A percentile compares a stretch with the other conserved stretches of the same genome.
phyloP scores from a whole-genome alignment of 1,284 basidiomycete genomes.

The Grifola frondosa region DNA sequence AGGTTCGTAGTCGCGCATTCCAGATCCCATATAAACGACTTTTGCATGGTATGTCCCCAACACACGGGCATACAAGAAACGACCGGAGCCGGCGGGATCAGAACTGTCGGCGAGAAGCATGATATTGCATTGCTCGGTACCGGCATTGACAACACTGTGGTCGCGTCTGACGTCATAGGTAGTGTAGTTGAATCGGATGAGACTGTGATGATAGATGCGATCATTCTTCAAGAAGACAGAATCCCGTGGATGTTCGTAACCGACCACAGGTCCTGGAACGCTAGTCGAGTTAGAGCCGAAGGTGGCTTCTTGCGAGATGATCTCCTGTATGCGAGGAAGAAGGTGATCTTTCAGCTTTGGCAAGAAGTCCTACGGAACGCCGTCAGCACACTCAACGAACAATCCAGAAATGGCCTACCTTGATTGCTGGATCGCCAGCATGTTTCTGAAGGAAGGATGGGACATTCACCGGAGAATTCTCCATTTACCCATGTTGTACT shows the following conservation, averaged over 20 bases:
- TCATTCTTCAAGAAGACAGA: background rate
- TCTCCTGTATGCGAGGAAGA: background rate
- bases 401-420: background rate
- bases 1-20: constrained; percentile 4
- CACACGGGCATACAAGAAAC: constrained; percentile 13
- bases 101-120: background rate
- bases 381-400: no score
- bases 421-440: background rate
- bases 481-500: background rate
- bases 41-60: constrained; percentile 5
- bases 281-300: no score
- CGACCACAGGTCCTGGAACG: no score
- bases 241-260: no score
- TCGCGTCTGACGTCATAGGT: background rate
- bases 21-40: constrained; percentile 6
- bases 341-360: background rate
- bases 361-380: background rate
- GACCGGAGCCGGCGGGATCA: background rate
- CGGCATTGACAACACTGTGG: background rate
- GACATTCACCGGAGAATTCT: background rate
- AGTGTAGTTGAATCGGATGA: background rate
- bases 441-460: background rate
- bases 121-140: background rate
- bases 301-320: no score
- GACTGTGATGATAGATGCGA: background rate